Base-by-base conservation (phyloP, 495 filamentous ascomycete genomes). In the Hypoxylon intermedium region DNA sequence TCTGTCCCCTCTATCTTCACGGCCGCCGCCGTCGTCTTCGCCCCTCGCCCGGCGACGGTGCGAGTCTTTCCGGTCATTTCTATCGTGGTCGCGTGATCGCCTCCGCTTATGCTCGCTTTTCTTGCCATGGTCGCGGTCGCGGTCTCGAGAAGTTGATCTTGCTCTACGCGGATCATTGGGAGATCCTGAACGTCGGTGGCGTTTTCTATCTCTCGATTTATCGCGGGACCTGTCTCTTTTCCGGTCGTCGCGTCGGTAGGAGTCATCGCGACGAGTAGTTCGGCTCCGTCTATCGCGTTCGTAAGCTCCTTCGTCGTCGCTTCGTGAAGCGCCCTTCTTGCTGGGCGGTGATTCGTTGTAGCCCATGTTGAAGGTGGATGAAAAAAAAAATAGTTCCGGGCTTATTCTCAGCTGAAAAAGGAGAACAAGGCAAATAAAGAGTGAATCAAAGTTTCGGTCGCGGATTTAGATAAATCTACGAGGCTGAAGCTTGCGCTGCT, bases 181-280 rank as follows among this genome's bases (percentile, higher is more conserved):
- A 12, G 75, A 74, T 46, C 65, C 67, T 9, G 77, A 79, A 20
- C 76, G 74, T 33, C 72, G 58, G 33, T 58, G 63, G 19, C 60
- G 63, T 38, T 60, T 64, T 52, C 62, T 65, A 12, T 69, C 67
- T 40, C 66, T 54, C 21, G 74, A 76, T 23, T 54, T 45, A 44
- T 71, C 60, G 16, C 55, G 59, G 28, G 65, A 58, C 16, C 67
- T 65, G 0, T 65, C 52, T 42, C 61, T 64, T 38, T 47, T 58
- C 20, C 66, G 63, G 9, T 28, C 59, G 20, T 42, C 55, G 46
- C 51, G 53, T 45, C 67, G 63, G 15, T 67, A 45, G 1, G 47
- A n/a, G 12, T 73, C 67, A 24, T 67, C 54, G 19, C 37, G 65
- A 37, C 51, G 65, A 33, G 56, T 56, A 30, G 46, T 19, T 51